These are phyloP conservation scores for Spatholobus suberectus DNA, from an alignment of 306 rosid genomes.

Conservation along the genomic window DNA sequence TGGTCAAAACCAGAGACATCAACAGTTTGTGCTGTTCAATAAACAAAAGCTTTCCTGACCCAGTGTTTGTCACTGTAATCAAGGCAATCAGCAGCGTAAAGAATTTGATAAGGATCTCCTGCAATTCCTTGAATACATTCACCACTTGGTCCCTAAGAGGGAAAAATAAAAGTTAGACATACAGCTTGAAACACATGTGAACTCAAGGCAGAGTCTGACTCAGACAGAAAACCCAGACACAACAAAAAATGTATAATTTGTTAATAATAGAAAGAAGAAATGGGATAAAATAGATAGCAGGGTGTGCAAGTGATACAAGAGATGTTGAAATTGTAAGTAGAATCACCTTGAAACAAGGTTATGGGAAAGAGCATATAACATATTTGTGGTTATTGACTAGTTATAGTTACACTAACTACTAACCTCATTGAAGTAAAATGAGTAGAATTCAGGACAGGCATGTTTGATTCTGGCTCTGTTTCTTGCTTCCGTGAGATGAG, in stretches of 20 bases:
- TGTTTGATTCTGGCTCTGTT: neutral
- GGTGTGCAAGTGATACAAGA: too few species aligned
- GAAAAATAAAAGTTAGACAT: neutral
- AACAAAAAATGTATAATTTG: too few species aligned
- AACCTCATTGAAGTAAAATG: neutral
- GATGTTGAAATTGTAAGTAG: too few species aligned
- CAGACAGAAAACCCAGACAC: too few species aligned
- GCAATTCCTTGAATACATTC: neutral
- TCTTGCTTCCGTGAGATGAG: too few species aligned
- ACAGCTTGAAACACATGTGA: neutral
- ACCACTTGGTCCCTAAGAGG: neutral
- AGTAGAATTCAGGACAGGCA: neutral
- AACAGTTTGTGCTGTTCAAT: neutral
- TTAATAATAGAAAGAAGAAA: too few species aligned
- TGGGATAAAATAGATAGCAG: too few species aligned
- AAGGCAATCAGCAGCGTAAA: neutral
- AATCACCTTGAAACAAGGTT: too few species aligned
- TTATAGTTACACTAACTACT: too few species aligned
- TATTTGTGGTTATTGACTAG: too few species aligned
- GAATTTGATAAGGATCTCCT: too few species aligned
- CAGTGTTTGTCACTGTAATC: neutral
- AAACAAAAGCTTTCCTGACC: neutral
- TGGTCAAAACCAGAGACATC: neutral
- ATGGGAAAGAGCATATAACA: too few species aligned
- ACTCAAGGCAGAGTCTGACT: neutral